These are phyloP conservation scores for Torulaspora delbrueckii DNA, from an alignment of 805 yeast genomes.

Conservation along the genomic window DNA sequence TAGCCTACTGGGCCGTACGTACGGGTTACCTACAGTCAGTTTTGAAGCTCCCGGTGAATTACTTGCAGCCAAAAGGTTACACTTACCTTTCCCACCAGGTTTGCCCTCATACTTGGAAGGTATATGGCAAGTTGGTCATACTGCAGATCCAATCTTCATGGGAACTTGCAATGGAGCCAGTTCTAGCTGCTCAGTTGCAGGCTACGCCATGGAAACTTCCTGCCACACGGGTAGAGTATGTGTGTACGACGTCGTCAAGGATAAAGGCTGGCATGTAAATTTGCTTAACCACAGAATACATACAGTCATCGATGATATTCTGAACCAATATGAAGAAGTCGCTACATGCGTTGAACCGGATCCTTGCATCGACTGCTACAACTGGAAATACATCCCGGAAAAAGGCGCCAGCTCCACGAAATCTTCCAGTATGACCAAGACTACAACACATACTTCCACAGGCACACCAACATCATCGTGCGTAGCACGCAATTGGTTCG, in stretches of 20 bases:
- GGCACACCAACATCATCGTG: slow-evolving; percentile 27
- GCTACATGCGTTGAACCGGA: slow-evolving; percentile 71
- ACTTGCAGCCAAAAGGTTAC: slow-evolving; percentile 76
- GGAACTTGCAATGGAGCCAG: slow-evolving; percentile 96
- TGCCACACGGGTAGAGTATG: slow-evolving; percentile 91
- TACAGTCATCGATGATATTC: slow-evolving; percentile 78
- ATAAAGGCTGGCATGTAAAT: slow-evolving; percentile 87
- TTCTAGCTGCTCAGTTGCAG: slow-evolving; percentile 82
- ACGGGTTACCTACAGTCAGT: slow-evolving; percentile 82
- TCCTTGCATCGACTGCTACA: slow-evolving; percentile 84
- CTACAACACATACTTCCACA: slow-evolving; percentile 19
- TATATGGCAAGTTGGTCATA: slow-evolving; percentile 93
- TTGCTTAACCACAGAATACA: slow-evolving; percentile 85
- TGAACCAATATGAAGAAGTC: slow-evolving; percentile 66
- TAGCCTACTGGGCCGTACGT: slow-evolving; percentile 77
- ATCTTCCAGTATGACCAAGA: slow-evolving; percentile 12
- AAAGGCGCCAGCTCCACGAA: slow-evolving; percentile 31
- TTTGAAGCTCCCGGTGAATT: slow-evolving; percentile 93
- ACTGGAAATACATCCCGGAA: slow-evolving; percentile 71
- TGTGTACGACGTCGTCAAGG: slow-evolving; percentile 82
- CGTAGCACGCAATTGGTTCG: slow-evolving; percentile 35
- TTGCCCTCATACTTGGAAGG: slow-evolving; percentile 70
- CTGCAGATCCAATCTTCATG: slow-evolving; percentile 94
- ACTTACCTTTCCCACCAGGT: slow-evolving; percentile 92
- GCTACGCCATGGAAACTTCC: slow-evolving; percentile 94